Percentiles rank a stretch among this genome's conserved stretches.
Evolutionary conservation across 2,329 filamentous ascomycete species (phyloP).

Genomic region (Arachnopeziza araneosa): DNA sequence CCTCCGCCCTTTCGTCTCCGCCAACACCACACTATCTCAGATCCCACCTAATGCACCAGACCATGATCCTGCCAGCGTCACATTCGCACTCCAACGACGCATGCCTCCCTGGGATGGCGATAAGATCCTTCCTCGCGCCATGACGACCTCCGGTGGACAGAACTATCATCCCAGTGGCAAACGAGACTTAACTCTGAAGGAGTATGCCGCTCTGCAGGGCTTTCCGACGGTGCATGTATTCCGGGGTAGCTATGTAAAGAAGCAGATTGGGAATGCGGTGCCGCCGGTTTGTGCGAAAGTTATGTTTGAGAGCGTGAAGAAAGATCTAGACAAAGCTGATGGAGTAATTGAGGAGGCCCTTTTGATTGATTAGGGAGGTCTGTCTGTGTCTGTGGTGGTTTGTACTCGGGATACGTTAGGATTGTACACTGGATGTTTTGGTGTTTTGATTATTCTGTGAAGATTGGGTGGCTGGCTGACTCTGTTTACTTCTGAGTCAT

Average conservation of each 20-base stretch:
- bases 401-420: slow-evolving; percentile 1
- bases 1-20: slow-evolving; percentile 39
- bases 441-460: neutral
- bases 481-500: neutral
- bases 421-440: neutral
- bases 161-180: slow-evolving; percentile 62
- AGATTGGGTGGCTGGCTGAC: neutral
- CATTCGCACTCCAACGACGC: slow-evolving; percentile 3
- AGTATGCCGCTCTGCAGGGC: slow-evolving; percentile 63
- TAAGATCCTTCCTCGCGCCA: slow-evolving; percentile 45
- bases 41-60: slow-evolving; percentile 31
- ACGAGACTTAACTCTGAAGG: slow-evolving; percentile 59
- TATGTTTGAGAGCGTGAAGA: slow-evolving; percentile 35
- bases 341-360: slow-evolving; percentile 26
- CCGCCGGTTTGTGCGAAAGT: slow-evolving; percentile 53
- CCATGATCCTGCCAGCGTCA: slow-evolving; percentile 34
- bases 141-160: slow-evolving; percentile 58
- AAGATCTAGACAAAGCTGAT: slow-evolving; percentile 28
- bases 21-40: slow-evolving; percentile 29
- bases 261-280: slow-evolving; percentile 76
- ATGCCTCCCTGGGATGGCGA: slow-evolving; percentile 40
- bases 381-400: too few relatives aligned
- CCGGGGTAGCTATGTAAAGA: slow-evolving; percentile 39
- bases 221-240: slow-evolving; percentile 62
- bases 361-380: slow-evolving; percentile 7